Base-by-base conservation (phyloP, 2,329 filamentous ascomycete genomes). In the Cladorrhinum sp. region DNA sequence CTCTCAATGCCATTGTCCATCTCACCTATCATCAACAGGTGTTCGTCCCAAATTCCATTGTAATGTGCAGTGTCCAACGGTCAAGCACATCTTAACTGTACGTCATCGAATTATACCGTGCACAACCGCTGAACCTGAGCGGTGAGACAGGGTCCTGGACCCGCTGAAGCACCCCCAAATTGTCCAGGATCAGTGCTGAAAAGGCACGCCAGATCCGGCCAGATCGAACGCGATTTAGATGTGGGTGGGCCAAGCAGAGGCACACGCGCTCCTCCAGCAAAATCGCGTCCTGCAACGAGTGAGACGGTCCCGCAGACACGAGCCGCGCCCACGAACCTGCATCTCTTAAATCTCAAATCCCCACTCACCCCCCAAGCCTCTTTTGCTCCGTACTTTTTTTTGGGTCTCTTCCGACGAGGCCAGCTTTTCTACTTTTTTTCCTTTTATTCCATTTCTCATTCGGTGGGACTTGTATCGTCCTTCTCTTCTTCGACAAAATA, bases 331-430 rank as follows among this genome's bases (percentile, higher is more conserved):
- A 60, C 60, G 60, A 55, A 51, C 58, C 52, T 67, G 64, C 68
- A 64, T 62, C 66, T 69, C 65, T 69, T 68, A 71, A 71, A 72
- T 68, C 67, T 55, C 58, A 68, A 62, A 63, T 65, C 64, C 65
- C 68, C 64, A 64, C 64, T 61, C 55, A n/a, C 57, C 59, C 61
- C 38, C 53, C 23, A 32, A 49, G 53, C 38, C 38, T 49, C 53
- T n/a, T 50, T 27, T 45, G 24, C 22, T 5, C 18, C 10, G 22
- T 61, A 54, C 64, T 65, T 61, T 59, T 57, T 50, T 62, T 62
- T 48, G 62, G 70, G 62, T 64, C 65, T 66, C 66, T 60, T 65
- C 62, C 59, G 58, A 65, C 60, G 64, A 62, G 70, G 66, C 70
- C 69, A 68, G 53, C 55, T 32, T 63, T 53, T 13, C 23, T 55